Percentiles rank a stretch among this genome's conserved stretches.
Evolutionary conservation across 257 asterid species (phyloP).

Genomic region (Verbena officinalis): DNA sequence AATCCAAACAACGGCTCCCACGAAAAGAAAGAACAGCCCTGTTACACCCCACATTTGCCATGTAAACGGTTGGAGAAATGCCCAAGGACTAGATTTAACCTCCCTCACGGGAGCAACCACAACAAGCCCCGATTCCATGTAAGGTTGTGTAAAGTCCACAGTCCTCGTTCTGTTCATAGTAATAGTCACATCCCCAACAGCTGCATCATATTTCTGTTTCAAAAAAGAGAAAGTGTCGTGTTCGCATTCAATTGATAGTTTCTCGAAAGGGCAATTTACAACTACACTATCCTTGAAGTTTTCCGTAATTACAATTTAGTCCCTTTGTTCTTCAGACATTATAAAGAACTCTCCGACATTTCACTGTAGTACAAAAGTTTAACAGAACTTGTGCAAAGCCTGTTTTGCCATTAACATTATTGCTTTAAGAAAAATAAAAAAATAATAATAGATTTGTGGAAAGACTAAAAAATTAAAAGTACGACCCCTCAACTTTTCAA

Average conservation of each 20-base stretch:
- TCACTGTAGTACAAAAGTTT: too few species aligned
- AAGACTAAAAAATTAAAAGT: too few species aligned
- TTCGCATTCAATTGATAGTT: not conserved
- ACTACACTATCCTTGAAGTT: too few species aligned
- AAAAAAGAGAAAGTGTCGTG: conserved; percentile 15
- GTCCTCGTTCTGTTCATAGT: conserved; percentile 78
- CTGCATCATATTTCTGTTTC: conserved; percentile 79
- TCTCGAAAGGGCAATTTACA: not conserved
- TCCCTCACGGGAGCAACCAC: conserved; percentile 60
- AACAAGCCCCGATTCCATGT: conserved; percentile 77
- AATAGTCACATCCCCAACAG: conserved; percentile 83
- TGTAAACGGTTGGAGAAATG: conserved; percentile 78
- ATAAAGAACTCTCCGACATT: too few species aligned
- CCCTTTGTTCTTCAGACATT: too few species aligned
- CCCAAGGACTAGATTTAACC: conserved; percentile 75
- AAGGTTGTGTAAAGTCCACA: conserved; percentile 94
- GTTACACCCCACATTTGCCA: conserved; percentile 90
- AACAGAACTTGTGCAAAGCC: too few species aligned
- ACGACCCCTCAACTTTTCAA: too few species aligned
- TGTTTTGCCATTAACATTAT: too few species aligned
- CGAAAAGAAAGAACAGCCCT: conserved; percentile 66
- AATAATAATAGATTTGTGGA: too few species aligned
- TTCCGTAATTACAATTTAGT: too few species aligned
- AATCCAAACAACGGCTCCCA: conserved; percentile 88
- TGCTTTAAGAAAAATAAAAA: too few species aligned